Evolutionary conservation across 1,139 yeast genomes (phyloP).

Genomic region (Suhomyces terraborum): DNA sequence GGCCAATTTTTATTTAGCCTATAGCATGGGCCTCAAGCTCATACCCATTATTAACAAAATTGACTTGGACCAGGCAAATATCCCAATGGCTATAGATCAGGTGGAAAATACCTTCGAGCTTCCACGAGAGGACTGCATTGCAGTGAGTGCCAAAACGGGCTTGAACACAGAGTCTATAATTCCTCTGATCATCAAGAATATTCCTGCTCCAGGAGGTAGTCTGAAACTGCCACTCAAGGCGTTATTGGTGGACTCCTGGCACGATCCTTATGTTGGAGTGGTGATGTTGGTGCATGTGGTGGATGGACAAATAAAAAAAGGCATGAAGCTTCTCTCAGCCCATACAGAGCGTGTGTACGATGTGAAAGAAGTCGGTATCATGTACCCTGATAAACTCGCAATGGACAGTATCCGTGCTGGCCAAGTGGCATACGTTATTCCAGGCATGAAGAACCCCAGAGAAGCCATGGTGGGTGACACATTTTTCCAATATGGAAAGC

Average conservation of each 20-base stretch:
- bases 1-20: constrained; percentile 90
- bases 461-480: constrained; percentile 96
- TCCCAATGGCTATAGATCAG: constrained; percentile 78
- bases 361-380: constrained; percentile 88
- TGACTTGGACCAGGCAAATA: constrained; percentile 87
- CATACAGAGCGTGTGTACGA: constrained; percentile 79
- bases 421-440: constrained; percentile 90
- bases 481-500: constrained; percentile 65
- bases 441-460: constrained; percentile 86
- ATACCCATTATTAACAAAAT: constrained; percentile 92
- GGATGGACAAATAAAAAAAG: constrained; percentile 76
- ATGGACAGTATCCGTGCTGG: constrained; percentile 74
- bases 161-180: constrained; percentile 70
- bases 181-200: constrained; percentile 76
- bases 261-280: constrained; percentile 92
- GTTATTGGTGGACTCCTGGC: constrained; percentile 94
- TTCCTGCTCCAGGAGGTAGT: constrained; percentile 71
- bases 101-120: constrained; percentile 83
- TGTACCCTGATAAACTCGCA: constrained; percentile 84
- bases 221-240: constrained; percentile 63
- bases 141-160: constrained; percentile 94
- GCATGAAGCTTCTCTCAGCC: constrained; percentile 74
- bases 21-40: constrained; percentile 76
- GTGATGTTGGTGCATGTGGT: constrained; percentile 81
- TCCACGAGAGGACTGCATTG: constrained; percentile 70